phyloP scores from a whole-genome alignment of 169 alveolate species.

The Babesia microti region DNA sequence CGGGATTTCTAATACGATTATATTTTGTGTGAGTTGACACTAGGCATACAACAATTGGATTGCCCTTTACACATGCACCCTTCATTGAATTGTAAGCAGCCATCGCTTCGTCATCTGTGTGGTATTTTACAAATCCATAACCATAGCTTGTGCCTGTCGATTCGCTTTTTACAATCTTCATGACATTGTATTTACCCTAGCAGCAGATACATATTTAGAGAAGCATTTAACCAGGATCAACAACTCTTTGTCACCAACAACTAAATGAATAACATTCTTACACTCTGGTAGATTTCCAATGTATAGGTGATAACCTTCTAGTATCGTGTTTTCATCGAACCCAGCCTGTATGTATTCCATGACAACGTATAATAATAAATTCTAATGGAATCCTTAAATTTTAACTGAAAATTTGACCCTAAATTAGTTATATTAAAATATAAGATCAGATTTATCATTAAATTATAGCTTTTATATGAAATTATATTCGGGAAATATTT shows the following conservation, averaged over 20 bases:
- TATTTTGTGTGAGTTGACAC: too few relatives aligned
- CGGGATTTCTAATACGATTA: too few relatives aligned
- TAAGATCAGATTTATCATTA: not conserved
- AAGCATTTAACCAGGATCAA: conserved; percentile 44
- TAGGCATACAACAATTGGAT: conserved; percentile 39
- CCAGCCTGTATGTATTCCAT: not conserved
- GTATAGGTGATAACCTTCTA: conserved; percentile 39
- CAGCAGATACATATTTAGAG: conserved; percentile 24
- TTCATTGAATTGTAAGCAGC: conserved; percentile 41
- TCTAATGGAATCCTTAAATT: not conserved
- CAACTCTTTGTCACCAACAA: conserved; percentile 43
- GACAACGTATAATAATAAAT: not conserved
- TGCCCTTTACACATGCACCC: conserved; percentile 37
- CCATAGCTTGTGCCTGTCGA: conserved; percentile 36
- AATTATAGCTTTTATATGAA: not conserved
- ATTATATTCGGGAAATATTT: not conserved
- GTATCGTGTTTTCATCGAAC: conserved; percentile 3
- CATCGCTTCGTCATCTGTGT: conserved; percentile 22
- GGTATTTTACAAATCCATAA: conserved; percentile 42
- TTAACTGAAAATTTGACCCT: not conserved
- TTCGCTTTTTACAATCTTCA: conserved; percentile 17
- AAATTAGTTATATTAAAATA: not conserved
- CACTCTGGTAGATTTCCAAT: conserved; percentile 42
- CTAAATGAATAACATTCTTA: conserved; percentile 7
- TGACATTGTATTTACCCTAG: conserved; percentile 20